Conservation (phyloP, 78 protist species). For the Dictyostelium intermedium region DNA sequence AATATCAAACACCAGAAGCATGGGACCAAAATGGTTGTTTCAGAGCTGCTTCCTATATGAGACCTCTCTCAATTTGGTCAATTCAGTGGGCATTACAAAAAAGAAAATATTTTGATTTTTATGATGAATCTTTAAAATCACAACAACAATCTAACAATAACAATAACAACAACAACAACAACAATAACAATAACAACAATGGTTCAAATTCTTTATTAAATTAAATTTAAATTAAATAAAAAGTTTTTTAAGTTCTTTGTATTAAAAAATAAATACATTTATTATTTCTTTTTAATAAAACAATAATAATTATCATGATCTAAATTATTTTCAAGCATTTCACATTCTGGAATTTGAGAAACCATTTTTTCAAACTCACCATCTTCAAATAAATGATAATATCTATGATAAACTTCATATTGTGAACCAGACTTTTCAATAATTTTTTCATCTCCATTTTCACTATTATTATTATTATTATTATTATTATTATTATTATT, state of each 20-base stretch:
- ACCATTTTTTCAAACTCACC: constrained; percentile 76
- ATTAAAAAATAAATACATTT: not conserved
- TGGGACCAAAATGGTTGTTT: constrained; percentile 73
- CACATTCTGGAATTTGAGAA: not conserved
- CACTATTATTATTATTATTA: not conserved
- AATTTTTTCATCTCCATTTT: not conserved
- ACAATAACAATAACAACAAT: not conserved
- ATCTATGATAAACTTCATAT: constrained; percentile 72
- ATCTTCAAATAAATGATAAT: constrained; percentile 82
- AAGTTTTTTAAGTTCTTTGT: not conserved
- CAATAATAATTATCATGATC: constrained; percentile 80
- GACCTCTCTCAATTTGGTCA: constrained; percentile 80
- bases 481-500: not conserved
- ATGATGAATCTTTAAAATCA: constrained; percentile 7
- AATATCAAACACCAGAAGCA: constrained; percentile 81
- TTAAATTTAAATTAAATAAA: not conserved
- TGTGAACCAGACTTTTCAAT: constrained; percentile 34
- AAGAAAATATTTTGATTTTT: constrained; percentile 31
- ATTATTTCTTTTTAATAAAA: constrained; percentile 40
- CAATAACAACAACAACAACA: not conserved
- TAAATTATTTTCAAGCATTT: constrained; percentile 34
- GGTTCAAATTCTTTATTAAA: not conserved
- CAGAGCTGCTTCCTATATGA: constrained; percentile 70
- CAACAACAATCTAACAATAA: not conserved
- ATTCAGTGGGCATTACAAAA: constrained; percentile 64